Conservation (phyloP, 2,329 filamentous ascomycete genomes). For the Fusarium sp. region DNA sequence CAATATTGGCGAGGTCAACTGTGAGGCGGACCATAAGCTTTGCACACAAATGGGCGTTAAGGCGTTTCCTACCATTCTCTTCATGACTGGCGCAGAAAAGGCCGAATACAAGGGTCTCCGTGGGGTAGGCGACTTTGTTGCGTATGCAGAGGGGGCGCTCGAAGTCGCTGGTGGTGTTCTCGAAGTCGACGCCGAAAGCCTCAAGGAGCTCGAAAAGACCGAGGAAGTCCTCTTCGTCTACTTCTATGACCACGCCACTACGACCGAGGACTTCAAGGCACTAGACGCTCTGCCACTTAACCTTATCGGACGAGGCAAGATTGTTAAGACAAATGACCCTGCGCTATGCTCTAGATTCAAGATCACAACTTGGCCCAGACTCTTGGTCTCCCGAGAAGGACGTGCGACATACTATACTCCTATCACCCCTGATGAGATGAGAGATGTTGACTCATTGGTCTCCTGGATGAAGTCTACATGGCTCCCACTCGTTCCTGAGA, state of each 20-base stretch:
- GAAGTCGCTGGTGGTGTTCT: conserved; percentile 81
- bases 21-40: conserved; percentile 84
- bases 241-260: conserved; percentile 97
- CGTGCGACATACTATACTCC: conserved; percentile 91
- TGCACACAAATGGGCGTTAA: conserved; percentile 89
- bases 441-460: conserved; percentile 81
- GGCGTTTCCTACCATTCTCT: conserved; percentile 89
- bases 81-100: conserved; percentile 91
- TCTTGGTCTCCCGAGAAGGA: conserved; percentile 89
- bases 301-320: conserved; percentile 89
- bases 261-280: conserved; percentile 89
- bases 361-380: conserved; percentile 95
- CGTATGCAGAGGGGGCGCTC: conserved; percentile 87
- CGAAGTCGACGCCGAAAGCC: conserved; percentile 81
- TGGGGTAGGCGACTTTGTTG: conserved; percentile 89
- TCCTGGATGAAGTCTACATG: conserved; percentile 97
- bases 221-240: conserved; percentile 98
- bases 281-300: conserved; percentile 88
- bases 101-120: conserved; percentile 94
- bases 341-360: conserved; percentile 85
- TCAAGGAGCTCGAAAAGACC: conserved; percentile 87
- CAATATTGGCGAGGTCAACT: conserved; percentile 97
- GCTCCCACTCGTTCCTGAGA: conserved; percentile 94
- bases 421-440: conserved; percentile 90
- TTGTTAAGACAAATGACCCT: conserved; percentile 90